phyloP scores from a whole-genome alignment of 2,329 filamentous ascomycete genomes.

The Pseudogymnoascus sp. region DNA sequence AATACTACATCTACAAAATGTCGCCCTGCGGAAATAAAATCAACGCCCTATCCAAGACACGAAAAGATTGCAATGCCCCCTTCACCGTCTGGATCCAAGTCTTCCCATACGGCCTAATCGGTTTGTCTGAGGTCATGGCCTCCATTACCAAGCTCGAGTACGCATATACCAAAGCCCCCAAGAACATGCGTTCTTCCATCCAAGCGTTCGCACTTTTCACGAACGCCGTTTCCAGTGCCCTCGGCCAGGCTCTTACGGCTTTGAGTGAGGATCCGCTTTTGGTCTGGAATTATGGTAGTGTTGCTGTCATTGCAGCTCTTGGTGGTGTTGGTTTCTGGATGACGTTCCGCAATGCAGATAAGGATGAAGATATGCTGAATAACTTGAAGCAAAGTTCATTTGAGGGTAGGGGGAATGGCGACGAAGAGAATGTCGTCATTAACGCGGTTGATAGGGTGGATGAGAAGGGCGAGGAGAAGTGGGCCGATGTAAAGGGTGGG shows the following conservation, averaged over 20 bases:
- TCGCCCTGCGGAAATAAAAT: slow-evolving; percentile 53
- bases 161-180: slow-evolving; percentile 68
- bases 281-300: slow-evolving; percentile 62
- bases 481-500: not conserved
- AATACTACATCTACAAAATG: slow-evolving; percentile 55
- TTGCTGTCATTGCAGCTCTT: slow-evolving; percentile 53
- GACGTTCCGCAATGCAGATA: slow-evolving; percentile 56
- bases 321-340: slow-evolving; percentile 62
- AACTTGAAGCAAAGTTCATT: slow-evolving; percentile 34
- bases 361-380: slow-evolving; percentile 61
- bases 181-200: slow-evolving; percentile 75
- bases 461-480: not conserved
- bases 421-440: slow-evolving; percentile 15
- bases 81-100: slow-evolving; percentile 59
- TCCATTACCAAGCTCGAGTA: slow-evolving; percentile 62
- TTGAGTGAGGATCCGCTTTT: slow-evolving; percentile 57
- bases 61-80: slow-evolving; percentile 30
- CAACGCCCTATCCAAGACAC: slow-evolving; percentile 24
- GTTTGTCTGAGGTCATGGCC: slow-evolving; percentile 49
- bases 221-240: slow-evolving; percentile 59
- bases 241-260: slow-evolving; percentile 60
- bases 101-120: slow-evolving; percentile 40
- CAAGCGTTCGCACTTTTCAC: slow-evolving; percentile 62
- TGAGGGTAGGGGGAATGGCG: slow-evolving; percentile 16
- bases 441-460: not conserved